Evolutionary conservation across 306 rosid genomes (phyloP).

Genomic region (Phaseolus lunatus): DNA sequence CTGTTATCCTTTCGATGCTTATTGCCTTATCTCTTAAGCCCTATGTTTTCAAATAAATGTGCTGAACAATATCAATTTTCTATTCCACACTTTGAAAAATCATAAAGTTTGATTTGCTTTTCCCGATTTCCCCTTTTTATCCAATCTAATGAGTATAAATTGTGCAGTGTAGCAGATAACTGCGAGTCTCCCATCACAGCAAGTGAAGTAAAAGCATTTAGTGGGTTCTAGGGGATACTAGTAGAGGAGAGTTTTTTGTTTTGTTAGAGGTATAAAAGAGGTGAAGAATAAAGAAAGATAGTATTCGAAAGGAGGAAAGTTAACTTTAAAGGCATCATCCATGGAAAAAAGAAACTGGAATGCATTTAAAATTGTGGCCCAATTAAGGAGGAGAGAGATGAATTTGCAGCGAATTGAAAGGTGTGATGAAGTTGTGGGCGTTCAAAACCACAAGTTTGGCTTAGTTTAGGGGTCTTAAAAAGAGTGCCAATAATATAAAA

Average conservation of each 20-base stretch:
- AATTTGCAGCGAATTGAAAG: slow-evolving; percentile 15
- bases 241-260: no score
- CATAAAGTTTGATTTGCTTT: neutral
- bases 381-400: neutral
- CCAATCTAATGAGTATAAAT: neutral
- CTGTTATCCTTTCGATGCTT: neutral
- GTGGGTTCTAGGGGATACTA: no score
- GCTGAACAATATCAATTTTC: neutral
- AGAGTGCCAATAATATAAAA: slow-evolving; percentile 21
- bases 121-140: neutral
- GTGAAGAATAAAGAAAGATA: neutral
- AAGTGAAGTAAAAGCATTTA: neutral
- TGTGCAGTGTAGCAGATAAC: neutral
- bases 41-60: neutral
- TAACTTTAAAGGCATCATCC: neutral
- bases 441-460: slow-evolving; percentile 17
- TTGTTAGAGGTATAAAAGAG: no score
- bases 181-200: slow-evolving; percentile 2
- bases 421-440: slow-evolving; percentile 11
- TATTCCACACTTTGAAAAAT: neutral
- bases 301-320: neutral
- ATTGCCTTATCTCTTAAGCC: slow-evolving; percentile 33
- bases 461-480: slow-evolving; percentile 6
- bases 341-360: slow-evolving; percentile 15
- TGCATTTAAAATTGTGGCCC: neutral